Base-by-base conservation (phyloP, 768 basidiomycete genomes). In the Fomitopsis pulvina region DNA sequence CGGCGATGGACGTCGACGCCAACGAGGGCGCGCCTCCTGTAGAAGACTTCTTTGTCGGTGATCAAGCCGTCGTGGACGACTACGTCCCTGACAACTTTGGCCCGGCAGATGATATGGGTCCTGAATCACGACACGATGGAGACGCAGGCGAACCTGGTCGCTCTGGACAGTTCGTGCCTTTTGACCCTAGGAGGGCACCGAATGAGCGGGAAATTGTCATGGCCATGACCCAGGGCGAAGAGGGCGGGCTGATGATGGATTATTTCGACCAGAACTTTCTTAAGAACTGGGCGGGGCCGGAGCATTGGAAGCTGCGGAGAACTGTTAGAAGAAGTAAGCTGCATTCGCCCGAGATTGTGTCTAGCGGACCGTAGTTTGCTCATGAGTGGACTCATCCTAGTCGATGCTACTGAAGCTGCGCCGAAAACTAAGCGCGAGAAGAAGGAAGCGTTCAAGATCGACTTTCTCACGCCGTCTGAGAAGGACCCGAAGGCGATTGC, bases 281-380 rank as follows among this genome's bases (percentile, higher is more conserved):
- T 58, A 95, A 90, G 75, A 95, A 95, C 58, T 99, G 96, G 96
- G 96, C 96, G 3, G 96, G 96, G 0, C 94, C 94, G 7, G 92
- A 98, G 66, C 96, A 99, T 63, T 99, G 96, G 95, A 98, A 95
- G 64, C 66, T 98, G 60, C 73, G 87, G 53, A 87, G 83, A 62
- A 76, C 83, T n/a, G 72, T 92, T 46, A 79, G 87, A 52, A 80
- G 78, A 73, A 77, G 92, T 94, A 55, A 67, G 81, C 65, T 11
- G 48, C 40, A 24, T 16, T 27, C 16, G 25, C 7, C 20, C 37
- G 11, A 30, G 27, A 24, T 18, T 22, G n/a, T 39, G 18, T 16
- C 11, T 10, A 25, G 21, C 28, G 39, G 5, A 12, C 42, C 42
- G 41, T 10, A 21, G 44, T 42, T 37, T 22, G 9, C 2, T 41